Percentiles rank a stretch among this genome's conserved stretches.
Evolutionary conservation across 805 yeast genomes (phyloP).

Genomic region (Cyberlindnera xylosilytica): DNA sequence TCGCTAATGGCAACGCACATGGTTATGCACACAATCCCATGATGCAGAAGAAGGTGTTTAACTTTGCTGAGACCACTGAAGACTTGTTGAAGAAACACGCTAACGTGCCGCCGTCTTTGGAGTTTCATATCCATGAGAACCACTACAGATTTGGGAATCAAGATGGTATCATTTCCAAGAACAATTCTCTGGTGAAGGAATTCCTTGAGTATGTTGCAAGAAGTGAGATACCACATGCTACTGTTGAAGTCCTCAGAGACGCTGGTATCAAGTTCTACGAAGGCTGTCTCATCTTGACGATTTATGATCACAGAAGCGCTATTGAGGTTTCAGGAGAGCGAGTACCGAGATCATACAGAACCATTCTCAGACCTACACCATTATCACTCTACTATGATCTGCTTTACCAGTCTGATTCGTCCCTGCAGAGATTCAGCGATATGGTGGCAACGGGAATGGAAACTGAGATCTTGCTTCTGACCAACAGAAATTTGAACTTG

Average conservation of each 20-base stretch:
- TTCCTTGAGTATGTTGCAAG: slow-evolving; percentile 76
- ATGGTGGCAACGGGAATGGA: slow-evolving; percentile 77
- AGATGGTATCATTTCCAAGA: slow-evolving; percentile 82
- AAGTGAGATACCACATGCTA: slow-evolving; percentile 84
- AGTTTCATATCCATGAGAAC: slow-evolving; percentile 86
- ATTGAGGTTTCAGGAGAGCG: slow-evolving; percentile 16
- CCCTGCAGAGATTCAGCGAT: slow-evolving; percentile 67
- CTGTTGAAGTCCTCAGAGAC: slow-evolving; percentile 85
- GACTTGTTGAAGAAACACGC: slow-evolving; percentile 75
- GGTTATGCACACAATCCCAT: slow-evolving; percentile 14
- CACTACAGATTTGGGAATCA: slow-evolving; percentile 90
- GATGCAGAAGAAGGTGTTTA: slow-evolving; percentile 41
- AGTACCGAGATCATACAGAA: slow-evolving; percentile 67
- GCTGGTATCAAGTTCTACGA: slow-evolving; percentile 83
- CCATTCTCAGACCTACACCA: slow-evolving; percentile 78
- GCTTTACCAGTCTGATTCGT: slow-evolving; percentile 78
- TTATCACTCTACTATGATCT: slow-evolving; percentile 81
- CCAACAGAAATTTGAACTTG: slow-evolving; percentile 74
- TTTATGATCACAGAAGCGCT: slow-evolving; percentile 77
- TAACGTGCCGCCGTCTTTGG: slow-evolving; percentile 75
- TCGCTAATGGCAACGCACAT: slow-evolving; percentile 31
- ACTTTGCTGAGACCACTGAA: slow-evolving; percentile 68
- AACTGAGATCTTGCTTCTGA: slow-evolving; percentile 76
- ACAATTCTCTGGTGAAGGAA: slow-evolving; percentile 71
- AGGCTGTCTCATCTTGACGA: slow-evolving; percentile 82